Evolutionary conservation across 1,284 basidiomycete species (phyloP).

Genomic region (Sporisorium reilianum): DNA sequence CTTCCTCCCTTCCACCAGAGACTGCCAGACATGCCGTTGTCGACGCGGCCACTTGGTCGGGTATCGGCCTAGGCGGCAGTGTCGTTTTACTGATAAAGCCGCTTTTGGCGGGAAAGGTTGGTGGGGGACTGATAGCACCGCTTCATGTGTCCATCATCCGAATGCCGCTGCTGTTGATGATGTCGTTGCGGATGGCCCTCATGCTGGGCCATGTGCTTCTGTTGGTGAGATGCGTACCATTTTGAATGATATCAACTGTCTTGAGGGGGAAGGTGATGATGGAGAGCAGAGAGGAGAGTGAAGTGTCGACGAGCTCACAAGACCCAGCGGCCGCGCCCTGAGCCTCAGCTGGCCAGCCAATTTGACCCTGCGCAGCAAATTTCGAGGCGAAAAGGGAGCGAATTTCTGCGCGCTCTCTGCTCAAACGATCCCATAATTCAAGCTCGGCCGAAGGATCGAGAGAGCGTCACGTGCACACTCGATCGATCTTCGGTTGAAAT

Average conservation of each 20-base stretch:
- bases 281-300: constrained; percentile 5
- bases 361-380: too few relatives aligned
- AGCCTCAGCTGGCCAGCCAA: too few relatives aligned
- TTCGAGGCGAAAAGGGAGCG: too few relatives aligned
- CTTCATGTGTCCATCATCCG: constrained; percentile 26
- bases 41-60: constrained; percentile 17
- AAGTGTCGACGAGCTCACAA: neutral
- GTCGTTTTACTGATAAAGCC: constrained; percentile 25
- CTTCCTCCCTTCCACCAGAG: constrained; percentile 23
- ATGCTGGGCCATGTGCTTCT: constrained; percentile 24
- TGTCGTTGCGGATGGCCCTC: constrained; percentile 16
- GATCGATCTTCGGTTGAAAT: too few relatives aligned
- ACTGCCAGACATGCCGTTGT: too few relatives aligned
- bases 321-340: neutral
- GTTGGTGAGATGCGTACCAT: constrained; percentile 55
- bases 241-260: constrained; percentile 50
- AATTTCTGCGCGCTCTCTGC: constrained; percentile 1
- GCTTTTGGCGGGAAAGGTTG: constrained; percentile 23
- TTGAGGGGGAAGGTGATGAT: constrained; percentile 45
- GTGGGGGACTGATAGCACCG: constrained; percentile 18
- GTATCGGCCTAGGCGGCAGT: constrained; percentile 28
- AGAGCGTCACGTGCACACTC: neutral
- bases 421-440: neutral
- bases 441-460: neutral
- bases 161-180: constrained; percentile 7